phyloP scores from a whole-genome alignment of 108 stramenopile species.

The Parmales sp. region DNA sequence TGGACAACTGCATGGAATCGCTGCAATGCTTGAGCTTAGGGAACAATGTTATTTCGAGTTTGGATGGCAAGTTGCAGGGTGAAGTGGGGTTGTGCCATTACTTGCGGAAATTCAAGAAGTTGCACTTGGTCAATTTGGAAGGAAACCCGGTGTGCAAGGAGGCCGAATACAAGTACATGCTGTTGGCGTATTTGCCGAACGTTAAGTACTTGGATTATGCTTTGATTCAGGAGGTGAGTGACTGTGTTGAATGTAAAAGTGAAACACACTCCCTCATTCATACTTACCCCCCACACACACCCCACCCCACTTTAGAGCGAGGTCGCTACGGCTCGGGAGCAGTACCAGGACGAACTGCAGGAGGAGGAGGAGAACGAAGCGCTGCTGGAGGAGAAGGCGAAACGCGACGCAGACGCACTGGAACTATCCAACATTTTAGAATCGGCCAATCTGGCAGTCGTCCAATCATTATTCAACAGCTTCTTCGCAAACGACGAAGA shows the following conservation, averaged over 20 bases:
- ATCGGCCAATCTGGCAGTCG: slow-evolving; percentile 30
- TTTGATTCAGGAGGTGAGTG: slow-evolving; percentile 13
- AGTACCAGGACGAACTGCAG: slow-evolving; percentile 50
- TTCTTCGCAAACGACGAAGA: slow-evolving; percentile 45
- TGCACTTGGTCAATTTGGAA: slow-evolving; percentile 42
- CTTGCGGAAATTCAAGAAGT: slow-evolving; percentile 32
- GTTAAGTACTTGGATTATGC: slow-evolving; percentile 44
- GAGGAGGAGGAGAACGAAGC: slow-evolving; percentile 45
- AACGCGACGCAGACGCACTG: slow-evolving; percentile 20
- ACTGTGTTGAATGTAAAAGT: neutral
- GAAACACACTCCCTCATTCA: neutral
- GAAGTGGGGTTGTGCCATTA: neutral
- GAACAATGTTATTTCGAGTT: slow-evolving; percentile 35
- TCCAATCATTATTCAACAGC: slow-evolving; percentile 39
- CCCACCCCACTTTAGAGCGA: too few relatives aligned
- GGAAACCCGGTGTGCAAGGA: slow-evolving; percentile 49
- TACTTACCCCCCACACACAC: neutral
- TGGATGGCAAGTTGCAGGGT: slow-evolving; percentile 15
- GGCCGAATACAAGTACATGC: slow-evolving; percentile 38
- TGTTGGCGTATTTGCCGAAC: slow-evolving; percentile 41
- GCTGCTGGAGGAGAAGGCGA: slow-evolving; percentile 34
- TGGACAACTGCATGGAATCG: slow-evolving; percentile 37
- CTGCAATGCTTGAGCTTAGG: slow-evolving; percentile 50
- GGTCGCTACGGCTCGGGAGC: slow-evolving; percentile 30
- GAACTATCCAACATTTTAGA: slow-evolving; percentile 20